These are phyloP conservation scores for Populus nigra DNA, from an alignment of 345 rosid genomes.

Conservation along the genomic window DNA sequence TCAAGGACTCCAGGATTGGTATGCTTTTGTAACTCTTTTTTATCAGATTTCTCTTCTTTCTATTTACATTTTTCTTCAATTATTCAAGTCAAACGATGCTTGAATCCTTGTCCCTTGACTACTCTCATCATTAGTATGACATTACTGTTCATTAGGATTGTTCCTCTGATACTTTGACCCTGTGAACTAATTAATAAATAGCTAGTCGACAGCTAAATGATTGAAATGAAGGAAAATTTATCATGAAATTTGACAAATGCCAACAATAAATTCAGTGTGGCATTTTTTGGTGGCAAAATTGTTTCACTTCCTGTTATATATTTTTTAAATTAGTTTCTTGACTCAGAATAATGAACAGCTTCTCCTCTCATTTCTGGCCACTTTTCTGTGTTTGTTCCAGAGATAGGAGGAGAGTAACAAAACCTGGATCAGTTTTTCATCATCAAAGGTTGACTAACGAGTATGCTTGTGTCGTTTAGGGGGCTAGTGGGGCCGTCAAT, in stretches of 20 bases:
- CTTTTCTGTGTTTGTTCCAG: too few species aligned
- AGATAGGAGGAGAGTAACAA: too few species aligned
- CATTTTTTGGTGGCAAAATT: neutral
- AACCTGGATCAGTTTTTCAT: too few species aligned
- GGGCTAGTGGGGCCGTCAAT: slow-evolving; percentile 91
- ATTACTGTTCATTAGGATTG: neutral
- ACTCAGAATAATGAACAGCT: neutral
- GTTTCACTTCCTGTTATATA: too few species aligned
- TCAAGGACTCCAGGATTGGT: slow-evolving; percentile 77
- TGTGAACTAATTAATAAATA: neutral
- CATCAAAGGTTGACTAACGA: neutral
- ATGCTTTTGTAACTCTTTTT: slow-evolving; percentile 23
- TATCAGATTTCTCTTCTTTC: neutral
- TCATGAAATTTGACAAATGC: neutral
- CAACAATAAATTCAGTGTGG: neutral
- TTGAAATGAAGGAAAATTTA: neutral
- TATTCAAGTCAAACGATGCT: neutral
- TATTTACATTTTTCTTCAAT: neutral
- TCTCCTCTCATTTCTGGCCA: neutral
- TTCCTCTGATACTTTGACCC: neutral
- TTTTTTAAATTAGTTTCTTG: too few species aligned
- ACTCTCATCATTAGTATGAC: neutral
- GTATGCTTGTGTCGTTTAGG: slow-evolving; percentile 39
- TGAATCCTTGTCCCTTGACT: neutral
- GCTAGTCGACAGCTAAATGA: neutral